phyloP scores from a whole-genome alignment of 306 rosid genomes.

The Cucumis melo region DNA sequence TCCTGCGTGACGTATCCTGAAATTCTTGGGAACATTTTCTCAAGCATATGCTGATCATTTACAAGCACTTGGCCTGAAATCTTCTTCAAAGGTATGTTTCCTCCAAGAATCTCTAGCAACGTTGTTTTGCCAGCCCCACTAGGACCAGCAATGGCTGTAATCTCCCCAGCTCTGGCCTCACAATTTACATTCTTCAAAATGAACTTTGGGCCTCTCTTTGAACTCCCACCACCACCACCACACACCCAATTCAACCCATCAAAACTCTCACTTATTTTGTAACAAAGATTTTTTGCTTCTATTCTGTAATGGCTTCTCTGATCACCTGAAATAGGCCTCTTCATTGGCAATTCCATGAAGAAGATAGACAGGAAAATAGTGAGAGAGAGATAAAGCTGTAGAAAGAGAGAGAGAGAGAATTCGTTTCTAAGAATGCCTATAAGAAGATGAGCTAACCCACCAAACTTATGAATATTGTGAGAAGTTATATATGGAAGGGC shows the following conservation, averaged over 20 bases:
- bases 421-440: constrained; percentile 10
- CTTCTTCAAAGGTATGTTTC: constrained; percentile 34
- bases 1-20: constrained; percentile 79
- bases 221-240: constrained; percentile 28
- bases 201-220: constrained; percentile 25
- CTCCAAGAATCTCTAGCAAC: constrained; percentile 77
- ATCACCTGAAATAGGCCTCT: constrained; percentile 18
- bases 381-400: not conserved
- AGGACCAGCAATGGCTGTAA: constrained; percentile 94
- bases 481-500: constrained; percentile 17
- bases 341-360: constrained; percentile 37
- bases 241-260: constrained; percentile 35
- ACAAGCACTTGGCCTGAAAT: constrained; percentile 65
- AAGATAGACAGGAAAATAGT: constrained; percentile 12
- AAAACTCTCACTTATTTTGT: constrained; percentile 40
- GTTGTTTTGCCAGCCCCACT: constrained; percentile 99
- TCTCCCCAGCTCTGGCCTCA: constrained; percentile 64
- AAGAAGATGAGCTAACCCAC: constrained; percentile 81
- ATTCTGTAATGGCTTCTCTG: constrained; percentile 29
- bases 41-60: constrained; percentile 43
- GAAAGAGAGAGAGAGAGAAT: constrained; percentile 7
- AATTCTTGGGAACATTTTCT: constrained; percentile 31
- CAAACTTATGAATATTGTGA: constrained; percentile 26
- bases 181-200: constrained; percentile 67
- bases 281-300: constrained; percentile 55